A percentile compares a stretch with the other conserved stretches of the same genome.
Evolutionary conservation across 2,329 filamentous ascomycete species (phyloP).

Genomic region (Colletotrichum brevisporum): DNA sequence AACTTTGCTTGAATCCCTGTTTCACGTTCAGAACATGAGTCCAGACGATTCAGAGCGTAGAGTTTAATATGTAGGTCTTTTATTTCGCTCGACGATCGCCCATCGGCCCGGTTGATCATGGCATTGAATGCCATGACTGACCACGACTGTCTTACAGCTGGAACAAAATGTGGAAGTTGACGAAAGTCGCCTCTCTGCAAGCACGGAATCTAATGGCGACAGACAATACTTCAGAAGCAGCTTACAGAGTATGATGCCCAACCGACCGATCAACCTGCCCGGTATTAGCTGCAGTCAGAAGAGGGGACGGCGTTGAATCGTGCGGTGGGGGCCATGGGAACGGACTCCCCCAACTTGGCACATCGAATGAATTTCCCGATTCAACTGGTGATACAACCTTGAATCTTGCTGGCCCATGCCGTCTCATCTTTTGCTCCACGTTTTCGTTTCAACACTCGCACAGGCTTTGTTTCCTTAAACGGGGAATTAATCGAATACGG

Average conservation of each 20-base stretch:
- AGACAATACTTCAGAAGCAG: too few relatives aligned
- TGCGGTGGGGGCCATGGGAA: not conserved
- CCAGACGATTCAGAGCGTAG: slow-evolving; percentile 19
- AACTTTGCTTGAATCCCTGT: slow-evolving; percentile 13
- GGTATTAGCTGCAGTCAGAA: too few relatives aligned
- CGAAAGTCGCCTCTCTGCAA: too few relatives aligned
- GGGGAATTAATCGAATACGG: slow-evolving; percentile 7
- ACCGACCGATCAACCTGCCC: too few relatives aligned
- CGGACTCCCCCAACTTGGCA: slow-evolving; percentile 15
- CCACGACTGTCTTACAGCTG: not conserved
- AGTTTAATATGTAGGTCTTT: not conserved
- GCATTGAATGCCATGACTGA: not conserved
- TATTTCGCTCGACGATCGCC: not conserved
- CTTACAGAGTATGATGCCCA: too few relatives aligned
- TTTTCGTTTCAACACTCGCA: slow-evolving; percentile 33
- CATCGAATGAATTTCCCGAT: slow-evolving; percentile 31
- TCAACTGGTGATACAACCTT: slow-evolving; percentile 28
- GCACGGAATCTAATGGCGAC: not conserved
- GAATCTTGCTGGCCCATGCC: slow-evolving; percentile 5
- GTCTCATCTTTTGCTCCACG: slow-evolving; percentile 28
- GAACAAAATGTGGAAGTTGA: not conserved
- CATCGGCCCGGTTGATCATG: not conserved
- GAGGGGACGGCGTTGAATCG: too few relatives aligned
- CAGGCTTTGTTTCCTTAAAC: slow-evolving; percentile 28
- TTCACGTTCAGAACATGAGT: slow-evolving; percentile 17